Evolutionary conservation across 2,329 filamentous ascomycete species (phyloP), one percentile per base, ranked within the genome.

Genomic region (Fulvia fulva): DNA sequence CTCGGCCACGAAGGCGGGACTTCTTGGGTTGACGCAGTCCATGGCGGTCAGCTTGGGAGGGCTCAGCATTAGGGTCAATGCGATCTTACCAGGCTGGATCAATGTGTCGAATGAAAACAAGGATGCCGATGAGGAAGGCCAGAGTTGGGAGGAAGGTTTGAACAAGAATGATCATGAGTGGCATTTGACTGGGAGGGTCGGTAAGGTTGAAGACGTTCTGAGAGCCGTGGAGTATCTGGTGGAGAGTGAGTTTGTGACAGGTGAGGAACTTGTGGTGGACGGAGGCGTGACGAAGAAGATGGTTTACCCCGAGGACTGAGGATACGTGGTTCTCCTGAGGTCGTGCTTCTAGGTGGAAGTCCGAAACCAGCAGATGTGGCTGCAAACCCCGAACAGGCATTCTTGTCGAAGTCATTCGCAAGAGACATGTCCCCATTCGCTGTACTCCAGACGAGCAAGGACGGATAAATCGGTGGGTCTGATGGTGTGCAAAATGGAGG

Each of bases 31-130:
- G 26, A 78, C 77, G 51, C 79, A 81, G 62, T 75, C 75, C 9
- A 75, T 81, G 76, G 75, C 77, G 11, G 73, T 79, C 7, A 78
- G 75, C 41, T 67, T 81, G 14, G 76, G 74, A 1, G 71, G 75
- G 51, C 66, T 70, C 3, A 73, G 74, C 11, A 75, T 82, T 25
- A 71, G 78, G 4, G 77, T 80, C 25, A 82, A 81, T 60, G 74
- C 78, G 0, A 77, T 82, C 16, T 64, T 81, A 32, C 80, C 78
- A 0, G 80, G 80, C 0, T 82, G 80, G 80, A 80, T 83, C 49
- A 74, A 81, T 63, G 80, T 81, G 7, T 70, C 65, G 49, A 71
- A 80, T 47, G 76, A 78, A 67, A 74, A 70, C 44, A 71, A 71
- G 60, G 65, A 66, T 41, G 76, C 69, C 2, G 77, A 81, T 63